Conservation (phyloP, 352 stramenopile species). For the Pythium brachiatum region DNA sequence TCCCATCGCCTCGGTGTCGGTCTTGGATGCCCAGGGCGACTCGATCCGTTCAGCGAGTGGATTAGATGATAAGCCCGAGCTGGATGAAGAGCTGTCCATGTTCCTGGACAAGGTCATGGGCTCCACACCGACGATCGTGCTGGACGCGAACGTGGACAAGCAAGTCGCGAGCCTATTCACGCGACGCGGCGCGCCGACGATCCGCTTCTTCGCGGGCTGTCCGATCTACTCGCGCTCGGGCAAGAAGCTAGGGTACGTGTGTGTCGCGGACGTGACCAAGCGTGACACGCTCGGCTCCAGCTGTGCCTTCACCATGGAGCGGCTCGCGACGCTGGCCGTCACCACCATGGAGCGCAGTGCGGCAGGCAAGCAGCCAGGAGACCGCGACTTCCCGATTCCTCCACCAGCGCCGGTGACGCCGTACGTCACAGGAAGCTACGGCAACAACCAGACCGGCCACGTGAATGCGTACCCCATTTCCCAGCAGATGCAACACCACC, state of each 20-base stretch:
- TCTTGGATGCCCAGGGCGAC: conserved; percentile 50
- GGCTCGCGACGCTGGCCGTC: conserved; percentile 68
- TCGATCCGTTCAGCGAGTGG: conserved; percentile 51
- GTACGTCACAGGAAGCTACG: conserved; percentile 18
- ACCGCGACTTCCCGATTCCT: conserved; percentile 29
- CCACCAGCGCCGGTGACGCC: conserved; percentile 11
- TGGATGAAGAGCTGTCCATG: conserved; percentile 54
- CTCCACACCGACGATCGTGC: conserved; percentile 66
- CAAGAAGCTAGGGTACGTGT: conserved; percentile 76
- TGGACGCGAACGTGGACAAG: conserved; percentile 73
- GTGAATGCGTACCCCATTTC: conserved; percentile 1
- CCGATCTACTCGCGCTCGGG: conserved; percentile 71
- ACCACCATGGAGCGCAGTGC: conserved; percentile 73
- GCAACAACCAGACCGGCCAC: conserved; percentile 27
- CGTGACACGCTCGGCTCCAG: conserved; percentile 70
- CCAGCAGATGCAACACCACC: conserved; percentile 11
- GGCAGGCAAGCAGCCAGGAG: conserved; percentile 24
- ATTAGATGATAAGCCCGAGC: conserved; percentile 42
- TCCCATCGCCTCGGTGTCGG: conserved; percentile 73
- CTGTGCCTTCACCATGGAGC: conserved; percentile 79
- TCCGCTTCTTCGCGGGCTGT: conserved; percentile 77
- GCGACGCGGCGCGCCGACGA: conserved; percentile 33
- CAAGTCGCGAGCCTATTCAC: conserved; percentile 59
- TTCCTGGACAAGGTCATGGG: conserved; percentile 83
- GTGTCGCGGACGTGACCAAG: conserved; percentile 72